Conservation (phyloP, 2,329 filamentous ascomycete genomes). For the Sordariomycetes sp. region DNA sequence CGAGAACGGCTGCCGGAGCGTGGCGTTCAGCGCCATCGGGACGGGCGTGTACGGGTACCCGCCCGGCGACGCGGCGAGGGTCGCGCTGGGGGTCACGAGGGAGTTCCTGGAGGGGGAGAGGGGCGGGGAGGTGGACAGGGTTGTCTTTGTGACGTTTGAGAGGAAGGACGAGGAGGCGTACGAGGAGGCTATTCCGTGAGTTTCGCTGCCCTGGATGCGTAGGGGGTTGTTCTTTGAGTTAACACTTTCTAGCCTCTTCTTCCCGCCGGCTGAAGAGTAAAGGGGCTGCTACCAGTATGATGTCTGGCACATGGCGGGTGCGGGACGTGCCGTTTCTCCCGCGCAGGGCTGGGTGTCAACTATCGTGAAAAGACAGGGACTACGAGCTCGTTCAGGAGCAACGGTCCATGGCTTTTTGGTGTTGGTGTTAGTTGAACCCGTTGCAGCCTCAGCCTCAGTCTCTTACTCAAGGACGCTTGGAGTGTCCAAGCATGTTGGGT, state of each 20-base stretch:
- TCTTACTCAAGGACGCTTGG: too few relatives aligned
- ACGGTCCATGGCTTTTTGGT: too few relatives aligned
- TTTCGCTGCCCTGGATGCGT: background rate
- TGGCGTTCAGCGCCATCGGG: conserved; percentile 79
- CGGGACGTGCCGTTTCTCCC: too few relatives aligned
- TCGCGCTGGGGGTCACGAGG: conserved; percentile 52
- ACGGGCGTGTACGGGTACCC: conserved; percentile 90
- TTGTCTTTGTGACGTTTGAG: conserved; percentile 81
- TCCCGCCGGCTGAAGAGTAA: background rate
- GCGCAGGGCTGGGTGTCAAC: too few relatives aligned
- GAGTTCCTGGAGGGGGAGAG: conserved; percentile 38
- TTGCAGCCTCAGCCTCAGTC: too few relatives aligned
- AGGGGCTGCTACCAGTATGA: background rate
- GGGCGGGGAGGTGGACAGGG: conserved; percentile 48
- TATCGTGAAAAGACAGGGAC: too few relatives aligned
- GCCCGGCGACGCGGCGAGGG: conserved; percentile 56
- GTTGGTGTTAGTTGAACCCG: too few relatives aligned
- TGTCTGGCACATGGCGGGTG: background rate
- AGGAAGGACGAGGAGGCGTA: conserved; percentile 70
- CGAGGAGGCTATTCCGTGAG: conserved; percentile 46
- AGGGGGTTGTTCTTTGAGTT: background rate
- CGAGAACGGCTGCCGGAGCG: conserved; percentile 50
- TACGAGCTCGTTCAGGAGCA: too few relatives aligned
- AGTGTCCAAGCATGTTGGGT: too few relatives aligned
- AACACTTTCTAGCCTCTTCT: background rate